Evolutionary conservation across 2,329 filamentous ascomycete genomes (phyloP).

Genomic region (Aureobasidium lini): DNA sequence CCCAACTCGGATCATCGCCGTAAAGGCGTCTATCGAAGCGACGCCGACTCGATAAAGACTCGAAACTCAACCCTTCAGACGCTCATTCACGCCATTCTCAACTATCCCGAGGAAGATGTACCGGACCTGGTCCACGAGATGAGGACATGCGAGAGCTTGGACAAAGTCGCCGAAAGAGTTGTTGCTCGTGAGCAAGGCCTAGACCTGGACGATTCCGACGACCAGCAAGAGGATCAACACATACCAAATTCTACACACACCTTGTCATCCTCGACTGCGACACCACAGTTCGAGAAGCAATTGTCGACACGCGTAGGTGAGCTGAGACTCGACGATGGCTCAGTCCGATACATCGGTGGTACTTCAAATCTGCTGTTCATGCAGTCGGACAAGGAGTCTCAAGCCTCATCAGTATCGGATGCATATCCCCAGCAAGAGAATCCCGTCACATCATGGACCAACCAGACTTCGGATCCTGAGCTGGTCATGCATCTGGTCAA

Average conservation of each 20-base stretch:
- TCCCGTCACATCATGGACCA: constrained; percentile 78
- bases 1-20: constrained; percentile 92
- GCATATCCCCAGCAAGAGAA: constrained; percentile 51
- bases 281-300: constrained; percentile 60
- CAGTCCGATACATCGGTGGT: constrained; percentile 83
- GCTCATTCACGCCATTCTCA: constrained; percentile 86
- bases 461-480: constrained; percentile 69
- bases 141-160: constrained; percentile 70
- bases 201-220: constrained; percentile 36
- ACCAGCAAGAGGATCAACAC: constrained; percentile 25
- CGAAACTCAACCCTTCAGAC: constrained; percentile 82
- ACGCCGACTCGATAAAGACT: constrained; percentile 80
- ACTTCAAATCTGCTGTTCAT: constrained; percentile 89
- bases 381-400: constrained; percentile 38
- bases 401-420: constrained; percentile 29
- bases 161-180: constrained; percentile 55
- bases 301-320: constrained; percentile 91
- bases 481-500: constrained; percentile 82
- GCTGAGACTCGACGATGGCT: constrained; percentile 76
- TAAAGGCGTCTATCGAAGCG: constrained; percentile 95
- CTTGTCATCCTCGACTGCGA: neutral
- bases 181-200: constrained; percentile 45
- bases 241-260: constrained; percentile 33
- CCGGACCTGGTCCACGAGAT: constrained; percentile 76
- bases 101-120: constrained; percentile 82